phyloP scores from a whole-genome alignment of 1,284 basidiomycete genomes.

The Heterobasidion annosum region DNA sequence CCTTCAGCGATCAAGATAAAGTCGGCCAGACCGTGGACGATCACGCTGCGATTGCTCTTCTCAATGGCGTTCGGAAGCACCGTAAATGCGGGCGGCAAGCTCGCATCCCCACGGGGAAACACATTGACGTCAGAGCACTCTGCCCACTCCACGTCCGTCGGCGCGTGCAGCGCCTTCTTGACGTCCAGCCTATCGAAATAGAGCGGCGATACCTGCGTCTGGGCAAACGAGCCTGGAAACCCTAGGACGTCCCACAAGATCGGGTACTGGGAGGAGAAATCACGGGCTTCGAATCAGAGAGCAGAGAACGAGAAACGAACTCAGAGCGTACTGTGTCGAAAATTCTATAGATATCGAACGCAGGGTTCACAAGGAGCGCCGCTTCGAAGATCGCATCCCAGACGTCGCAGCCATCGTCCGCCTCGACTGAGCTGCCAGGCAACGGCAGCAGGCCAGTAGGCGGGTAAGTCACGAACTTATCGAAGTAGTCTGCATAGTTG shows the following conservation, averaged over 20 bases:
- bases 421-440: constrained; percentile 35
- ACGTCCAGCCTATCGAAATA: constrained; percentile 70
- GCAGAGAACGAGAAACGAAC: neutral
- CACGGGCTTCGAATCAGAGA: neutral
- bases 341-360: constrained; percentile 69
- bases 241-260: constrained; percentile 74
- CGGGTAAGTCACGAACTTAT: constrained; percentile 6
- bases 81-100: constrained; percentile 49
- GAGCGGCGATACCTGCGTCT: constrained; percentile 31
- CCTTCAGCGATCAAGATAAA: constrained; percentile 67
- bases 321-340: constrained; percentile 46
- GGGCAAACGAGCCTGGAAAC: constrained; percentile 61
- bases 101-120: constrained; percentile 52
- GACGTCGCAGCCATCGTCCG: constrained; percentile 48
- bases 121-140: constrained; percentile 56
- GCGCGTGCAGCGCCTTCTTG: constrained; percentile 67
- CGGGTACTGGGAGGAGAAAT: constrained; percentile 25
- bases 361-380: constrained; percentile 56
- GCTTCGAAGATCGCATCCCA: constrained; percentile 57
- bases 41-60: constrained; percentile 59
- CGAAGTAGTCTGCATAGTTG: constrained; percentile 5
- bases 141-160: constrained; percentile 47
- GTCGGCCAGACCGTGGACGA: constrained; percentile 66
- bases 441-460: constrained; percentile 3
- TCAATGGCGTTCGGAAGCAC: constrained; percentile 70